Evolutionary conservation across 2,329 filamentous ascomycete species (phyloP), one percentile per base, ranked within the genome.

Genomic region (Plenodomus lindquistii): DNA sequence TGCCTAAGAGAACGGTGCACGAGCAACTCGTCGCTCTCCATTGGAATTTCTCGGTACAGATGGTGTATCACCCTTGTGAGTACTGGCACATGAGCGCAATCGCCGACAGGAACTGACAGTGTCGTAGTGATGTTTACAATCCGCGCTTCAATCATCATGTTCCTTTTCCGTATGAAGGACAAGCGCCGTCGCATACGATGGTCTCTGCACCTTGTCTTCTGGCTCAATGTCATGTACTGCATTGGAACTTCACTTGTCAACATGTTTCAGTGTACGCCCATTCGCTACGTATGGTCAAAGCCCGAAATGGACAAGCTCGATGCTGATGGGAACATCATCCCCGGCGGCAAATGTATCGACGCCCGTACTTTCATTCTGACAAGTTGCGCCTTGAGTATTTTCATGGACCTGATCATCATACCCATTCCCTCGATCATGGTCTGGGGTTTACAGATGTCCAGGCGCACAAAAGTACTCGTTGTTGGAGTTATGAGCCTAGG

Each of bases 401-500:
- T 73, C 31, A 71, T 72, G 47, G 68, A 72, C 40, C 63, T 78
- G 18, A 60, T 77, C 17, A 66, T 70, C 31, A 69, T 78, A 9
- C 63, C 69, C 2, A 71, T 73, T 21, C 76, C 76, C 2, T 67
- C 74, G 27, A 67, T 73, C 5, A 71, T 74, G 57, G 69, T 78
- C 1, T 77, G 75, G 74, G 67, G 69, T 11, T 60, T 78, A 16
- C 69, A 75, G 42, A 74, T 78, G 70, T 67, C 68, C 1, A 45
- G 58, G 20, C 67, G 69, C 10, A 75, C 73, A 1, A 70, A 70
- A 50, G 53, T 61, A 2, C 57, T 66, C 0, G 65, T 70, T 2
- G 65, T 68, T 0, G 34, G 61, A 15, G 63, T 71, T 15, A 69
- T 72, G 65, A 67, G 61, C 20, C 46, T 72, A 45, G 69, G 69